Percentiles rank a stretch among this genome's conserved stretches.
These are phyloP conservation scores for Patellifolia procumbens DNA, from an alignment of 179 eudicot species.

Conservation along the genomic window DNA sequence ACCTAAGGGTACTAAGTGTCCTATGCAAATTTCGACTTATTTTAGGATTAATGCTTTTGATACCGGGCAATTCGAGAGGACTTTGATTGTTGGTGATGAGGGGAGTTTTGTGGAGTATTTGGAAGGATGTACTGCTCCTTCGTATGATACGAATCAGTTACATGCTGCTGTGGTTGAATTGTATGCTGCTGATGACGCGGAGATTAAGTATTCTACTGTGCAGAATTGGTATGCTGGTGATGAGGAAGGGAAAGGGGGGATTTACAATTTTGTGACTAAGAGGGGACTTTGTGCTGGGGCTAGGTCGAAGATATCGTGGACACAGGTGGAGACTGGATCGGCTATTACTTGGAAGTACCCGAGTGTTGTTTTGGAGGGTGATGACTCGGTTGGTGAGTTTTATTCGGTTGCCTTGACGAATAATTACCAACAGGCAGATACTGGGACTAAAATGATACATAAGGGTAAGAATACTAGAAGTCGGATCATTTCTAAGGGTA, in stretches of 20 bases:
- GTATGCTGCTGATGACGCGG: conserved; percentile 69
- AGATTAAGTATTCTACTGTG: conserved; percentile 90
- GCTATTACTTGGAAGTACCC: conserved; percentile 99
- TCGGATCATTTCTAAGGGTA: conserved; percentile 94
- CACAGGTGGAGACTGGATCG: conserved; percentile 96
- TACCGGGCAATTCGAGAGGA: conserved; percentile 95
- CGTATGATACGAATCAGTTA: conserved; percentile 88
- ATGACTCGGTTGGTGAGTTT: conserved; percentile 91
- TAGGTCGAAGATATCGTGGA: conserved; percentile 92
- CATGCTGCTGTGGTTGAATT: conserved; percentile 98
- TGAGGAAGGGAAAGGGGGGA: conserved; percentile 87
- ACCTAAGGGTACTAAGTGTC: conserved; percentile 76
- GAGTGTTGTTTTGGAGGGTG: conserved; percentile 90
- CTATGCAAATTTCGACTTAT: conserved; percentile 98
- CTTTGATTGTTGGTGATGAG: conserved; percentile 90
- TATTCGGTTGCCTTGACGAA: conserved; percentile 95
- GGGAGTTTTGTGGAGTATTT: conserved; percentile 91
- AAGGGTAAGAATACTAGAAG: conserved; percentile 91
- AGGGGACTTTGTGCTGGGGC: conserved; percentile 85
- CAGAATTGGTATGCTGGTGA: conserved; percentile 99
- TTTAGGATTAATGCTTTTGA: conserved; percentile 90
- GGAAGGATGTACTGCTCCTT: conserved; percentile 96
- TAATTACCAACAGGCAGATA: conserved; percentile 91
- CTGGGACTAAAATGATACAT: conserved; percentile 97
- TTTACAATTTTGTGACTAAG: conserved; percentile 89